Percentiles rank a stretch among this genome's conserved stretches.
These are phyloP conservation scores for Stephania yunnanensis DNA, from an alignment of 164 flowering plant genomes.

Conservation along the genomic window DNA sequence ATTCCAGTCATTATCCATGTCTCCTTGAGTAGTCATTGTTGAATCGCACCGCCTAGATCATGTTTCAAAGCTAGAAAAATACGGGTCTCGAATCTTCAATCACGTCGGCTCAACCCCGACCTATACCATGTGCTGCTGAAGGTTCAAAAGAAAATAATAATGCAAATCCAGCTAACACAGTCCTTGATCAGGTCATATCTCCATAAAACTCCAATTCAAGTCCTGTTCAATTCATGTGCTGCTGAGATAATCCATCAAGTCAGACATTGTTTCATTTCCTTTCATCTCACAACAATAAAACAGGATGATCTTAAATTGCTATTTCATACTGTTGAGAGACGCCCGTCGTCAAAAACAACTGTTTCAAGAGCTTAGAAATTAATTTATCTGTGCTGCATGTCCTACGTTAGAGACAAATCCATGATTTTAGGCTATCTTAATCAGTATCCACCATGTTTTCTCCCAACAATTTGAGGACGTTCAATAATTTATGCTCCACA, in stretches of 20 bases:
- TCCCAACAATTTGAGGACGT: background rate
- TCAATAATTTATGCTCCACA: background rate
- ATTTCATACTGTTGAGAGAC: background rate
- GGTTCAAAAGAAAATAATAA: background rate
- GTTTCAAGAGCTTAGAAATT: background rate
- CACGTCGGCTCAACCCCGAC: background rate
- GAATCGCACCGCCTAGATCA: background rate
- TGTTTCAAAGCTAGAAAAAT: background rate
- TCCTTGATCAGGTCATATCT: background rate
- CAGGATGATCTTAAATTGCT: background rate
- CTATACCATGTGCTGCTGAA: background rate
- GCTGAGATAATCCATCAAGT: background rate
- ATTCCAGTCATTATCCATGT: background rate
- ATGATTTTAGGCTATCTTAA: background rate
- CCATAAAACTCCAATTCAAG: background rate
- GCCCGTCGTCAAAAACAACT: background rate
- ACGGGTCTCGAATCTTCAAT: background rate
- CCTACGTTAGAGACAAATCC: background rate
- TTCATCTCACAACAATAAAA: background rate
- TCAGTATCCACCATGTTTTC: background rate
- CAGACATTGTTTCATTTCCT: background rate
- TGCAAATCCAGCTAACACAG: background rate
- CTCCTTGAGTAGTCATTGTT: too few species aligned
- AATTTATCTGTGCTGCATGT: background rate
- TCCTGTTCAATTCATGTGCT: background rate